A percentile compares a stretch with the other conserved stretches of the same genome.
phyloP scores from a whole-genome alignment of 2,329 filamentous ascomycete species.

The Colletotrichum tamarilloi region DNA sequence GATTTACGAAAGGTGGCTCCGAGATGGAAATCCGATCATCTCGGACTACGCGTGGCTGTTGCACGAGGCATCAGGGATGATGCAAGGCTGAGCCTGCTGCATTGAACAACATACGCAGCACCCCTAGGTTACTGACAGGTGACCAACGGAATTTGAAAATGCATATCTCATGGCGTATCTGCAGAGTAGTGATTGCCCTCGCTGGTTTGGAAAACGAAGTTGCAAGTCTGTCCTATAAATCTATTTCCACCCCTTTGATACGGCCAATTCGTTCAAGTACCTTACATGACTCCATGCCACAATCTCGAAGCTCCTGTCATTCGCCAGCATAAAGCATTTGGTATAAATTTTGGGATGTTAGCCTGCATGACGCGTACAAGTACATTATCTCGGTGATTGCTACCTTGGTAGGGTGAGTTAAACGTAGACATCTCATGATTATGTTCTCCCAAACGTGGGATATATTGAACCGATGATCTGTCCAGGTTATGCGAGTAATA shows the following conservation, averaged over 20 bases:
- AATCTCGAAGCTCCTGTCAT: neutral
- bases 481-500: too few relatives aligned
- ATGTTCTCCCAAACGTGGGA: neutral
- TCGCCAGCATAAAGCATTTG: neutral
- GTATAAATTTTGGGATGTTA: neutral
- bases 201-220: neutral
- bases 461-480: neutral
- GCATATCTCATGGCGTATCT: neutral
- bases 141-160: neutral
- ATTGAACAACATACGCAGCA: neutral
- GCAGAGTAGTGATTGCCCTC: neutral
- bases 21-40: conserved; percentile 3
- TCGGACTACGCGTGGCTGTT: conserved; percentile 1
- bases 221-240: neutral
- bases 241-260: neutral
- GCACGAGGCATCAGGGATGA: neutral
- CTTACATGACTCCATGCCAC: too few relatives aligned
- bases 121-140: neutral
- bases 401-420: neutral
- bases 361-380: neutral
- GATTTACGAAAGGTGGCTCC: conserved; percentile 2
- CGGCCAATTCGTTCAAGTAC: neutral
- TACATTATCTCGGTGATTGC: neutral
- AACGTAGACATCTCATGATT: neutral
- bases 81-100: neutral